Percentiles rank a stretch among this genome's conserved stretches.
phyloP scores from a whole-genome alignment of 495 filamentous ascomycete genomes.

The Viridothelium virens region DNA sequence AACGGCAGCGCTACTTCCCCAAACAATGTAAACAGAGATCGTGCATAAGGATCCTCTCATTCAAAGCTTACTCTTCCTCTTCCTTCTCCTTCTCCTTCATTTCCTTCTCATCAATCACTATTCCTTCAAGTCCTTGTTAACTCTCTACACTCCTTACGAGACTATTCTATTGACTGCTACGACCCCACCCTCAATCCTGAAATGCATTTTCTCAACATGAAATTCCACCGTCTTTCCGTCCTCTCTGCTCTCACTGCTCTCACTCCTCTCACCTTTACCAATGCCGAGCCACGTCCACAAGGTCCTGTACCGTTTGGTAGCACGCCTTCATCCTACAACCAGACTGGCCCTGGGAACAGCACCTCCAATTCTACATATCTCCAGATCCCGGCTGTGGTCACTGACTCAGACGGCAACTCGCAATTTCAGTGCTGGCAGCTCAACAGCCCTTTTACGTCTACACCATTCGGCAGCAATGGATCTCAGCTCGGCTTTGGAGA shows the following conservation, averaged over 20 bases:
- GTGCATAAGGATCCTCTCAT: background rate
- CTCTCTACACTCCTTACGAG: background rate
- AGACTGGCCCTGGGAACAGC: background rate
- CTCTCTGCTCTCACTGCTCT: background rate
- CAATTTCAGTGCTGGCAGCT: conserved; percentile 10
- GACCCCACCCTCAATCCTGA: background rate
- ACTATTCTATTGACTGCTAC: background rate
- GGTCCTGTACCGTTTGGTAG: background rate
- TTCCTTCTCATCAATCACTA: background rate
- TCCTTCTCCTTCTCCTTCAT: background rate
- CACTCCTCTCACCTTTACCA: background rate
- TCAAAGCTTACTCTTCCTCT: background rate
- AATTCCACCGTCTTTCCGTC: background rate
- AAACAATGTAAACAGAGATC: background rate
- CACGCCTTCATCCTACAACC: background rate
- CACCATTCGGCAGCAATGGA: background rate
- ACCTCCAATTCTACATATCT: background rate
- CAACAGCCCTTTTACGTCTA: background rate
- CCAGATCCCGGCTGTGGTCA: background rate
- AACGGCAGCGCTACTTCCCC: background rate
- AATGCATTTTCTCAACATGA: background rate
- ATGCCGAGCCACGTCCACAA: background rate
- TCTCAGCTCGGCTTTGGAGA: background rate
- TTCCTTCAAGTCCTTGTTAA: background rate
- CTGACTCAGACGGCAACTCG: background rate